A percentile compares a stretch with the other conserved stretches of the same genome.
Conservation (phyloP, 306 rosid species). For the Prunus davidiana region DNA sequence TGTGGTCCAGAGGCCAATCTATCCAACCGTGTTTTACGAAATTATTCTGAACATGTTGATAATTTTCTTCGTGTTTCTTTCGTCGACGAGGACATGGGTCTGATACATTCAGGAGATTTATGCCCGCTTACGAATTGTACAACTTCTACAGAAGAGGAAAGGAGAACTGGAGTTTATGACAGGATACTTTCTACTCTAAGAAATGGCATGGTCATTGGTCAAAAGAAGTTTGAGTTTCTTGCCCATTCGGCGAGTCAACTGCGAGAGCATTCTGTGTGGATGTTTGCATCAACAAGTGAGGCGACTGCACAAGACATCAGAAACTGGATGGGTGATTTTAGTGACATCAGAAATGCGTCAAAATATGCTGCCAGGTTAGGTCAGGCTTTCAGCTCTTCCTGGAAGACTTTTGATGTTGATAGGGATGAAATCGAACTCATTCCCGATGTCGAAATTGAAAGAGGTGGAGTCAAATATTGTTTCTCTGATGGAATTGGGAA, state of each 20-base stretch:
- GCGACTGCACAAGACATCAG: slow-evolving; percentile 33
- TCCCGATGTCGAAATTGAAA: slow-evolving; percentile 25
- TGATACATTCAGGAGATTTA: slow-evolving; percentile 22
- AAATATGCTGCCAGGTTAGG: slow-evolving; percentile 42
- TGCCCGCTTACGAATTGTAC: slow-evolving; percentile 2
- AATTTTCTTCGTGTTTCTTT: slow-evolving; percentile 45
- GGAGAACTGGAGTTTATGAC: slow-evolving; percentile 23
- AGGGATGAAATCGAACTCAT: slow-evolving; percentile 20
- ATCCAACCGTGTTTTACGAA: slow-evolving; percentile 41
- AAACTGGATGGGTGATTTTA: slow-evolving; percentile 45
- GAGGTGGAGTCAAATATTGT: slow-evolving; percentile 1
- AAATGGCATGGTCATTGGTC: slow-evolving; percentile 40
- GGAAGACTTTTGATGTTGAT: slow-evolving; percentile 24
- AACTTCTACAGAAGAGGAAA: slow-evolving; percentile 6
- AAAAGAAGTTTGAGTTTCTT: slow-evolving; percentile 44
- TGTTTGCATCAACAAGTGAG: slow-evolving; percentile 45
- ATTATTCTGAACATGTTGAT: slow-evolving; percentile 26
- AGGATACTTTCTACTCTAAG: slow-evolving; percentile 26
- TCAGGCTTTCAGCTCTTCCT: slow-evolving; percentile 43
- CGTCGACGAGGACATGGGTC: slow-evolving; percentile 43
- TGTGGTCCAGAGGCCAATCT: slow-evolving; percentile 46
- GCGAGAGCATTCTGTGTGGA: slow-evolving; percentile 37
- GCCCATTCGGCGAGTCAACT: slow-evolving; percentile 38
- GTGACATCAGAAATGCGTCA: slow-evolving; percentile 36
- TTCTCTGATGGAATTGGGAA: slow-evolving; percentile 55